Base-by-base conservation (phyloP, 768 basidiomycete genomes). In the Pleurotus tuber-regium region DNA sequence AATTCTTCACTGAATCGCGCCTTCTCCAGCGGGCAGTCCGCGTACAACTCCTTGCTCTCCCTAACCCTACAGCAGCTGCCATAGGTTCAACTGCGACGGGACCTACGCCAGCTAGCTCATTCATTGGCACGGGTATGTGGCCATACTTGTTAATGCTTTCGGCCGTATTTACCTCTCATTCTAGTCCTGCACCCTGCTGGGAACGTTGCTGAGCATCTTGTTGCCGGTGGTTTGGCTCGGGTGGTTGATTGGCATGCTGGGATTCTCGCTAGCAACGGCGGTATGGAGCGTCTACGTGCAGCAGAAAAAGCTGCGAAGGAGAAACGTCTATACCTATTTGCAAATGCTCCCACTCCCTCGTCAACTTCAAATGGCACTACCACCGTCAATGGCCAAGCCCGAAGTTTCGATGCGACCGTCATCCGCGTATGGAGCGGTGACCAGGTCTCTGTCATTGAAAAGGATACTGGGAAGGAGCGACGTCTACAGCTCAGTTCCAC, bases 191-290 rank as follows among this genome's bases (percentile, higher is more conserved):
- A 98, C 64, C 94, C 96, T 7, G 90, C 86, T 14, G 96, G 96
- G 26, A 97, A 97, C 68, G 87, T 99, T 21, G 94, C 93, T 10
- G 92, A 96, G 59, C 84, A 89, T 66, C 76, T 99, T 31, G 84
- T 92, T 24, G 81, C 79, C 3, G 80, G 83, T 39, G 95, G 96
- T 24, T 75, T 98, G 1, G 96, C 95, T 14, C 87, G 92, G 52
- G 79, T 98, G 43, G 87, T 98, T 53, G 95, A 96, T 64, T 98
- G 95, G 95, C 96, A 99, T 66, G 94, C 96, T 12, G 95, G 95
- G 18, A 88, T 98, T 80, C 82, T 99, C 18, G 84, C 92, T 1
- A 80, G 76, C 48, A 74, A 78, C 46, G 93, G 93, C 33, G 89
- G 83, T 4, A 91, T 98, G 82, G 92, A 95, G 60, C 84, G 83